Base-by-base conservation (phyloP, 108 stramenopile genomes). In the Mayamaea pseudoterrestris region DNA sequence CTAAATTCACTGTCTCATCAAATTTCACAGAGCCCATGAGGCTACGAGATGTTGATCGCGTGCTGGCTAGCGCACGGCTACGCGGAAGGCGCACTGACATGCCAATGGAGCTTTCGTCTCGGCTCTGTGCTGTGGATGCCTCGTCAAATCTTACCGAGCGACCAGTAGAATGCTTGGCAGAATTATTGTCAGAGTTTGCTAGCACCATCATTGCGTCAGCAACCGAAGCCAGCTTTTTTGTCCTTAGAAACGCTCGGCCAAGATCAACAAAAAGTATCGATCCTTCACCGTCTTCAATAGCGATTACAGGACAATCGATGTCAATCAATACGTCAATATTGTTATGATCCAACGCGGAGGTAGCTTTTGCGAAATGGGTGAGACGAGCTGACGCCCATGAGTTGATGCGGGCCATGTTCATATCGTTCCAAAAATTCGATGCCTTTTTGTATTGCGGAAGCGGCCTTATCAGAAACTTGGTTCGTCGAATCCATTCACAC, bases 351-450 rank as follows among this genome's bases (percentile, higher is more conserved):
- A 70, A 26, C 16, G 56, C 68, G 20, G 60, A 52, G 21, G 60
- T 57, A 2, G 62, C 65, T 41, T 73, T 73, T 30, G 65, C 64
- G 39, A 55, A 30, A 11, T 63, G 35, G 5, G 53, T 56, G 2
- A 57, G 30, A 25, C 57, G 57, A 13, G 63, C 63, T 12, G 69
- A 59, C n/a, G 54, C 47, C 46, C 58, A 44, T 0, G 70, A 65
- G 37, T 69, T 75, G 18, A 73, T 29, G 40, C 65, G 61, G 5
- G 77, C 71, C 5, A 71, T 27, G 1, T 52, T 57, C 2, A 78
- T 30, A 32, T 63, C 64, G 41, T 60, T 52, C 77, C 77, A 78
- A 45, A 60, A 74, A 35, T 53, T 35, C n/a, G 47, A 40, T 0
- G 62, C 56, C 41, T 70, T 54, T n/a, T 34, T 1, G 22, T 30